Percentiles rank a stretch among this genome's conserved stretches.
Conservation (phyloP, 2,329 filamentous ascomycete species). For the Botrytis porri region DNA sequence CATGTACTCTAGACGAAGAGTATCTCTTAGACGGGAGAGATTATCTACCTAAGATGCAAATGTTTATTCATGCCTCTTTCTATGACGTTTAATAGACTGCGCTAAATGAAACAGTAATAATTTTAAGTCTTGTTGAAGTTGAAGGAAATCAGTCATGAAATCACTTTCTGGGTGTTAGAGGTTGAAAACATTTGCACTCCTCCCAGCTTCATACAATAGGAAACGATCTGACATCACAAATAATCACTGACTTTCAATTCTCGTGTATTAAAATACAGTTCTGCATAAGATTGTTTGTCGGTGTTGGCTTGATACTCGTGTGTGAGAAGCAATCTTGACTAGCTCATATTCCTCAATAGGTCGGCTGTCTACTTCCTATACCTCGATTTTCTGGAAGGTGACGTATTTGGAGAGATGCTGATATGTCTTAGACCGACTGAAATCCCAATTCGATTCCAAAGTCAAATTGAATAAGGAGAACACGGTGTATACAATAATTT, state of each 20-base stretch:
- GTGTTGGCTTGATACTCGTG: background rate
- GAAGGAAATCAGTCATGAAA: background rate
- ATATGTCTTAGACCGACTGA: background rate
- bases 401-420: rapidly evolving
- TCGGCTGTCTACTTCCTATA: background rate
- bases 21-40: background rate
- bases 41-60: background rate
- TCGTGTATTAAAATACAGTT: background rate
- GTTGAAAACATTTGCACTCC: background rate
- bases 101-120: background rate
- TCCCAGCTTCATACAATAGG: background rate
- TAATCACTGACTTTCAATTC: rapidly evolving
- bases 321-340: background rate
- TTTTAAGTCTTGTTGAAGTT: background rate
- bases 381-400: background rate
- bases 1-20: background rate
- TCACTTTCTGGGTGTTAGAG: background rate
- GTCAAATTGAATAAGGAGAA: background rate
- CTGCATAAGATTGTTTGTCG: background rate
- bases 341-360: background rate
- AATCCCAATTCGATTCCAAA: background rate
- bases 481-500: background rate
- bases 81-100: rapidly evolving
- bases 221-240: background rate
- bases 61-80: background rate